phyloP scores from a whole-genome alignment of 75 land plant genomes.

The Gnetum montanum region DNA sequence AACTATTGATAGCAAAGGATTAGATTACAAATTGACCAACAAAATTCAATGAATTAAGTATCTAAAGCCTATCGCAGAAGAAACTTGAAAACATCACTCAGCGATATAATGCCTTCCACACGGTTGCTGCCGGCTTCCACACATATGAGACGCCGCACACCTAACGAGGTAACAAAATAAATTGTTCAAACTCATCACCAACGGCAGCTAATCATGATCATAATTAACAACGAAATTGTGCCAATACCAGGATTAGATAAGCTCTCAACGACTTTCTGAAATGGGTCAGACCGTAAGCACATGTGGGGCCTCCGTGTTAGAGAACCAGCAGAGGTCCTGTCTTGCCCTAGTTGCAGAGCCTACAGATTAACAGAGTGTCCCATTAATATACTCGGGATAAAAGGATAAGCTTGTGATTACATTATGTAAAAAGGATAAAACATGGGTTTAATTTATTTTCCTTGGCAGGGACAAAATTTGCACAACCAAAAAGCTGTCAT shows the following conservation, averaged over 20 bases:
- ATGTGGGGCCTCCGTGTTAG: constrained; percentile 62
- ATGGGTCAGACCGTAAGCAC: constrained; percentile 72
- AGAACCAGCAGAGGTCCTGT: constrained; percentile 38
- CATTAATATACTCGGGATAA: not conserved
- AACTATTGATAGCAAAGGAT: constrained; percentile 1
- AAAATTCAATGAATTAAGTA: not conserved
- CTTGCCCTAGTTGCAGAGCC: constrained; percentile 85
- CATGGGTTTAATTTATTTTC: too few species aligned
- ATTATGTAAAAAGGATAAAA: too few species aligned
- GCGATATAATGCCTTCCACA: constrained; percentile 86
- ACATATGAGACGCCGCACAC: constrained; percentile 82
- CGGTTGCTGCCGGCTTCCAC: constrained; percentile 95
- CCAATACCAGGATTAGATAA: constrained; percentile 81
- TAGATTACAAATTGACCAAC: constrained; percentile 7
- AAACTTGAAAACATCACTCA: constrained; percentile 82
- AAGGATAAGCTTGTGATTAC: too few species aligned
- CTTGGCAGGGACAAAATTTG: too few species aligned
- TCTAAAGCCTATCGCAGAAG: constrained; percentile 48
- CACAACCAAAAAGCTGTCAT: too few species aligned
- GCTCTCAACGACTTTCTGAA: constrained; percentile 77
- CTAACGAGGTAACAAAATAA: constrained; percentile 27
- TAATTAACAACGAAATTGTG: too few species aligned
- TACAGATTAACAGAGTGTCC: constrained; percentile 10
- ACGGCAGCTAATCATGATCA: too few species aligned
- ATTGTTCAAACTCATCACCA: too few species aligned